phyloP scores from a whole-genome alignment of 2,329 filamentous ascomycete genomes.

The Diplodia sapinea region DNA sequence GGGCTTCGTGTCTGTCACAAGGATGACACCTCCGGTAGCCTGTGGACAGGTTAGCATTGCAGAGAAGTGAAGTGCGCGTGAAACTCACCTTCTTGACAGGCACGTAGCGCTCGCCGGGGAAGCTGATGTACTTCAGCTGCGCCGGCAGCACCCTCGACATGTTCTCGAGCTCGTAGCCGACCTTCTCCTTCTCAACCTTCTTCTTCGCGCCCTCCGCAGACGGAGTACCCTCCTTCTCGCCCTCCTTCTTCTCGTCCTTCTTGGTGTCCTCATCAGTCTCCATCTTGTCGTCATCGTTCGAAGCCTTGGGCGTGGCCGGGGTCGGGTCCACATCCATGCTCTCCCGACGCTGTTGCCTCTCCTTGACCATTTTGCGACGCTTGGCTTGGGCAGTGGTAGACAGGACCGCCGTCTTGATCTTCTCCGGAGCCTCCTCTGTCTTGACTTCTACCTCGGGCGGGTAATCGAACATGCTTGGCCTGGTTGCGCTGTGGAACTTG shows the following conservation, averaged over 20 bases:
- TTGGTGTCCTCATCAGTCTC: conserved; percentile 64
- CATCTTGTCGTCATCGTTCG: conserved; percentile 79
- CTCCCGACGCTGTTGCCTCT: conserved; percentile 84
- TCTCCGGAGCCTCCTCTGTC: conserved; percentile 87
- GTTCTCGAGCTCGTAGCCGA: conserved; percentile 94
- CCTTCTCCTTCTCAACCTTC: conserved; percentile 93
- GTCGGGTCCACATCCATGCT: conserved; percentile 93
- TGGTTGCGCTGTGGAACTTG: conserved; percentile 94
- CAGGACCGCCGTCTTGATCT: conserved; percentile 93
- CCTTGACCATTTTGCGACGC: conserved; percentile 91
- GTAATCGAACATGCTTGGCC: conserved; percentile 96
- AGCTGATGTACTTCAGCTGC: conserved; percentile 95
- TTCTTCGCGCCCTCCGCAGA: conserved; percentile 72
- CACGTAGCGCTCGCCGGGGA: conserved; percentile 87
- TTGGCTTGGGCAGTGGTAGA: conserved; percentile 98
- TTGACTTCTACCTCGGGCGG: conserved; percentile 96
- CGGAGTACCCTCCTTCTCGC: conserved; percentile 63
- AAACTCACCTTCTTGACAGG: conserved; percentile 80
- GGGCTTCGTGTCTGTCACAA: conserved; percentile 85
- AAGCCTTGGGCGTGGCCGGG: conserved; percentile 73
- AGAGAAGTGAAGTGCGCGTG: background rate
- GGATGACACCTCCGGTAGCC: conserved; percentile 90
- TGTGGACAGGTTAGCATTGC: conserved; percentile 56
- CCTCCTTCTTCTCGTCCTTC: conserved; percentile 50
- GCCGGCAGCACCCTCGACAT: conserved; percentile 92